Conservation (phyloP, 2,329 filamentous ascomycete genomes). For the Diaporthe ampelina region DNA sequence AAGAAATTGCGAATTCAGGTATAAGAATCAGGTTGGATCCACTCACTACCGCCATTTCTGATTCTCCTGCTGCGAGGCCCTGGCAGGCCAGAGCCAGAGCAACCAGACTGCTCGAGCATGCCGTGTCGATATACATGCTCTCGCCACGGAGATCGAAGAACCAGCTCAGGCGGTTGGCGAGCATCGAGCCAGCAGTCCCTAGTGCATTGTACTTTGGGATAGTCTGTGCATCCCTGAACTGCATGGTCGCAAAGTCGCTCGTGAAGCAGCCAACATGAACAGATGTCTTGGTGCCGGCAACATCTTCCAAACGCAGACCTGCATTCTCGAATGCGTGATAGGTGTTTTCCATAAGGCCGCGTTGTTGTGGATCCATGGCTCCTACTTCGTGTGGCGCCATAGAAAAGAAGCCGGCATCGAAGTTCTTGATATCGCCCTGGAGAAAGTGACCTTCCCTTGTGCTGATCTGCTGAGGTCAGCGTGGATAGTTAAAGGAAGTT, state of each 20-base stretch:
- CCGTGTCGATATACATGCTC: constrained; percentile 58
- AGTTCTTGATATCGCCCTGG: constrained; percentile 38
- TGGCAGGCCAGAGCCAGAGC: constrained; percentile 56
- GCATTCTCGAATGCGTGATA: constrained; percentile 54
- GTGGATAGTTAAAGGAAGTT: too few species aligned
- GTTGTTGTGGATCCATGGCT: constrained; percentile 52
- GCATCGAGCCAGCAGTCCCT: constrained; percentile 49
- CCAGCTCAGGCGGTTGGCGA: constrained; percentile 55
- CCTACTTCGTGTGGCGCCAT: constrained; percentile 50
- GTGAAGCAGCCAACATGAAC: constrained; percentile 52
- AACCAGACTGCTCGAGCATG: constrained; percentile 56
- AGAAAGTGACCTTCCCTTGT: constrained; percentile 1
- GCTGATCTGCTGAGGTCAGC: neutral
- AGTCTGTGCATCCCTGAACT: constrained; percentile 41
- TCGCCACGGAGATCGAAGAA: constrained; percentile 56
- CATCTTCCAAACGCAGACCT: constrained; percentile 47
- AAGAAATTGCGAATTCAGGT: constrained; percentile 39
- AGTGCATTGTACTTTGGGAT: neutral
- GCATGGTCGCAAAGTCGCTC: constrained; percentile 46
- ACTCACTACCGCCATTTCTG: constrained; percentile 33
- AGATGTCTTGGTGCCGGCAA: constrained; percentile 49
- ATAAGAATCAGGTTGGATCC: constrained; percentile 31
- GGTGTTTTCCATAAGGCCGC: constrained; percentile 50
- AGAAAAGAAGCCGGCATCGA: constrained; percentile 51
- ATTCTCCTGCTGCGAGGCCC: constrained; percentile 53